phyloP scores from a whole-genome alignment of 345 rosid genomes.

The Crucihimalaya himalaica region DNA sequence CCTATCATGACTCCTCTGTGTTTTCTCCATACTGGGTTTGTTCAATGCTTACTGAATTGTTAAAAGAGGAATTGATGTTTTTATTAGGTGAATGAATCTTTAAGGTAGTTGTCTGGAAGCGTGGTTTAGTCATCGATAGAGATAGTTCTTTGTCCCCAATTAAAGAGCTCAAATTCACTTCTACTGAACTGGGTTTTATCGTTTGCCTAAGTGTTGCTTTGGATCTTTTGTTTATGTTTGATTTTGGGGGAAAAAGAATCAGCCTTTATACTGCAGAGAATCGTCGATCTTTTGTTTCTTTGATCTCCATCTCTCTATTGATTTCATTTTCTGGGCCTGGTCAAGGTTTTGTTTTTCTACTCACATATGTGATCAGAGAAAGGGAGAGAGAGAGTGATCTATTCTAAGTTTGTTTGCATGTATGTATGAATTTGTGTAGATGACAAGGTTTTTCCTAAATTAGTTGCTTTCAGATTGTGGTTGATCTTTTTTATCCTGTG shows the following conservation, averaged over 20 bases:
- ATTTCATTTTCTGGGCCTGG: constrained; percentile 36
- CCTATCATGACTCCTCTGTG: too few relatives aligned
- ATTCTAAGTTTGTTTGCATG: constrained; percentile 26
- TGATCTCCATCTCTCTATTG: neutral
- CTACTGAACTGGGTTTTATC: constrained; percentile 3
- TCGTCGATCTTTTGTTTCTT: constrained; percentile 27
- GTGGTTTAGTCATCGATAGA: too few relatives aligned
- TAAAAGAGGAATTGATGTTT: too few relatives aligned
- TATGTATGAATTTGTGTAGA: too few relatives aligned
- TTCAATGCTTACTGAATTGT: too few relatives aligned
- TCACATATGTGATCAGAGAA: constrained; percentile 23
- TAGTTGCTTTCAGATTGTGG: too few relatives aligned
- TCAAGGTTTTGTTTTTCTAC: constrained; percentile 9
- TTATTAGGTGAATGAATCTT: too few relatives aligned
- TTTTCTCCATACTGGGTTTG: too few relatives aligned
- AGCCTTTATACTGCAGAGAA: constrained; percentile 4
- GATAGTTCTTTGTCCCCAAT: constrained; percentile 28
- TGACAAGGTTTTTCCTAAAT: too few relatives aligned
- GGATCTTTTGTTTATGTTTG: neutral
- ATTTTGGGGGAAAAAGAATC: constrained; percentile 5
- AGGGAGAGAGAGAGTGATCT: constrained; percentile 19
- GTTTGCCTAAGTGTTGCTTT: too few relatives aligned
- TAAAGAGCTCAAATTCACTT: constrained; percentile 29
- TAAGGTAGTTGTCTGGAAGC: too few relatives aligned
- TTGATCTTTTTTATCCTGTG: too few relatives aligned